Evolutionary conservation across 768 basidiomycete species (phyloP), one percentile per base, ranked within the genome.

Genomic region (Ephemerocybe angulata): DNA sequence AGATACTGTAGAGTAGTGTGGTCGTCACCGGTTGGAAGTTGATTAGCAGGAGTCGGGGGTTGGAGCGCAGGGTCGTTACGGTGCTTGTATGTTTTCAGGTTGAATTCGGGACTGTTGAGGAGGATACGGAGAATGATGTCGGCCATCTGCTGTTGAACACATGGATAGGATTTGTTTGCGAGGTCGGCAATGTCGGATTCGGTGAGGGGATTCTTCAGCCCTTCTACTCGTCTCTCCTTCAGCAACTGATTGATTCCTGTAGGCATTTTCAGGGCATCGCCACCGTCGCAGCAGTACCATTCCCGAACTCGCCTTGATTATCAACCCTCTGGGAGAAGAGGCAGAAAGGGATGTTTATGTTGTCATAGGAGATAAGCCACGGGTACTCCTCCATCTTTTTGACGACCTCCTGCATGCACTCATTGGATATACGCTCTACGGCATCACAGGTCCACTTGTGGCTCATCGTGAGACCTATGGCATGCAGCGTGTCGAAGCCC

Each of bases 381-480:
- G 70, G 67, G 55, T 54, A 65, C 0, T 13, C 13, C 3, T 68
- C 47, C 12, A 74, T 70, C 13, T 55, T 19, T 0, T 38, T 8
- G 3, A 57, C 58, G n/a, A 69, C 63, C n/a, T 64, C 58, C 1
- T 46, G 47, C 64, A 72, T 66, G 1, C 59, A 54, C 7, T 50
- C n/a, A 2, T 57, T 47, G 0, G 73, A 72, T 3, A 74, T 66
- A 2, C 59, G 27, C 4, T 42, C 62, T 19, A 68, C 63, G 15
- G 60, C 56, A 27, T 66, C 47, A 10, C 58, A 53, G 1, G 69
- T 64, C 72, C 73, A 75, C 46, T 70, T 70, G 56, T 74, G 70
- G 52, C 71, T 74, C 74, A 76, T 75, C 0, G 68, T 69, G 22
- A 78, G 54, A 2, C 65, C 70, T 22, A 74, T 54, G 7, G 70